Base-by-base conservation (phyloP, 371 early-diverging fungal genomes). In the Saksenaea vasiformis region DNA sequence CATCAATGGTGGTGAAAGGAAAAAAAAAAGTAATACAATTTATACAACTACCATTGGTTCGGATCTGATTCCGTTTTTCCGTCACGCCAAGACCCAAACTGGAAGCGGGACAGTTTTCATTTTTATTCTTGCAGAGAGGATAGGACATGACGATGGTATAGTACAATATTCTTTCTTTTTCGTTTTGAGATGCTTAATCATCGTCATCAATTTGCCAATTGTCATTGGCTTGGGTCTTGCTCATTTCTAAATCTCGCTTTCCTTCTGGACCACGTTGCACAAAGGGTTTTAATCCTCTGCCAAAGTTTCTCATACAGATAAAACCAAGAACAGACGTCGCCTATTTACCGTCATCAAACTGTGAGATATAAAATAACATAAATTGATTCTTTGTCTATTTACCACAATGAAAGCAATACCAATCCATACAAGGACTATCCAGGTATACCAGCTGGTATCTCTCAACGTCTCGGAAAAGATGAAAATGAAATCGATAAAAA, bases 141-240 rank as follows among this genome's bases (percentile, higher is more conserved):
- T 11, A 39, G 11, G 39, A 39, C 11, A n/a, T 39, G n/a, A 14
- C 15, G n/a, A 17, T 47, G 51, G 24, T 47, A 47, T 47, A 10
- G 24, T 47, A 47, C 51, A 47, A 7, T 11, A n/a, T 44, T 1
- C 17, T 43, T 17, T 44, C 19, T 22, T 17, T 47, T n/a, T 19
- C 24, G 1, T 22, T 47, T 47, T 37, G 36, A 17, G 53, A 22
- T 10, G n/a, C 22, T 35, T 68, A 69, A 39, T 72, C 68, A 55
- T 80, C 80, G 56, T 80, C 77, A 58, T 80, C 77, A 58, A 80
- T 80, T 27, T 73, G 69, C 80, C 80, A 80, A 26, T 71, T 70
- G 7, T 64, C 64, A 1, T 58, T 67, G 35, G 51, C 64, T 19
- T 68, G 64, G 17, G 60, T 67, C 22, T 47, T 47, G 61, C 68